These are phyloP conservation scores for Phytophthora macrochlamydospora DNA, from an alignment of 352 stramenopile species.

Conservation along the genomic window DNA sequence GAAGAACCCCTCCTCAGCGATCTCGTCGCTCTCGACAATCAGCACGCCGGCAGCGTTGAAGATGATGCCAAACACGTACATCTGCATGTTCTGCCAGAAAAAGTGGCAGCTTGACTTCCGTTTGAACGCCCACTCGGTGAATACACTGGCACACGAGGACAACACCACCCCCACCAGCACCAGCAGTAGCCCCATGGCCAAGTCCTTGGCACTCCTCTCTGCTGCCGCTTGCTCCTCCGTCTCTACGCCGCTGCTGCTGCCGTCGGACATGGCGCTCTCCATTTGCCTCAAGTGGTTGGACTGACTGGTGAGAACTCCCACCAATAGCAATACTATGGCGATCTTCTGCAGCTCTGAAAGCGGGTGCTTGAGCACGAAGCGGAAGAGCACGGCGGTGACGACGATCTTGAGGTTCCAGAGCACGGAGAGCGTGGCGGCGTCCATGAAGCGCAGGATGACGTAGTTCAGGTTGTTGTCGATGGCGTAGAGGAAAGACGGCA, in stretches of 20 bases:
- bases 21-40: conserved; percentile 51
- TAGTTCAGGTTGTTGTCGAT: conserved; percentile 91
- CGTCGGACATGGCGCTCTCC: conserved; percentile 14
- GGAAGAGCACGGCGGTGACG: conserved; percentile 84
- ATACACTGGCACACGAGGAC: conserved; percentile 85
- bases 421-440: conserved; percentile 85
- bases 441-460: conserved; percentile 86
- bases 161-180: conserved; percentile 77
- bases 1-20: conserved; percentile 68
- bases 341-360: conserved; percentile 77
- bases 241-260: conserved; percentile 13
- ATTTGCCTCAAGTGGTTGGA: conserved; percentile 68
- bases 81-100: conserved; percentile 83
- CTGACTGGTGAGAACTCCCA: conserved; percentile 83
- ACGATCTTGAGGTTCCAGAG: conserved; percentile 92
- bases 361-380: conserved; percentile 75
- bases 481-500: conserved; percentile 86
- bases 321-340: conserved; percentile 74
- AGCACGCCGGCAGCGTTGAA: conserved; percentile 77
- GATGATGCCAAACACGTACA: conserved; percentile 83
- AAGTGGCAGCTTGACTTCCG: conserved; percentile 75
- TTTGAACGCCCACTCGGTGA: conserved; percentile 88
- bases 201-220: conserved; percentile 25
- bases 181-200: conserved; percentile 62
- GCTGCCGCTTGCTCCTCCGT: conserved; percentile 26